Base-by-base conservation (phyloP, 2,329 filamentous ascomycete genomes). In the Monosporascus ibericus region DNA sequence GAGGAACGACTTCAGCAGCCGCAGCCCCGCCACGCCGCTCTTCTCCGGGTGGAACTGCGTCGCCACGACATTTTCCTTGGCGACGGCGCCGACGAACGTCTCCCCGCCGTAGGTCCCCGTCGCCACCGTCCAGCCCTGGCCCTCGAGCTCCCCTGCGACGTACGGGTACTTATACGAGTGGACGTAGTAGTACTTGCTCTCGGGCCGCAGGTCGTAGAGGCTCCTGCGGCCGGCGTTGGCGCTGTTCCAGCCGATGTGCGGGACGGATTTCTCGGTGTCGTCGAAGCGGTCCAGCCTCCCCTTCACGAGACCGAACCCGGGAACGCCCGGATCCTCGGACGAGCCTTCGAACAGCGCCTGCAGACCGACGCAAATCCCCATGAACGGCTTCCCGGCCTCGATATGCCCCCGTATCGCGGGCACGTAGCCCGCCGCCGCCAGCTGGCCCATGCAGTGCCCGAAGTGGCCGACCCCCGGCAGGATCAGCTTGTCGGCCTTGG, bases 21-120 rank as follows among this genome's bases (percentile, higher is more conserved):
- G 80, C 55, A 97, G 74, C 11, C 94, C 94, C 3, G 94, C 92
- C 18, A 87, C 85, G 50, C 94, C 94, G 65, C 90, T 95, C 78
- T 99, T 99, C 67, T 99, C 94, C 0, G 94, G 94, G 73, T 99
- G 94, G 70, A 99, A 99, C 65, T 99, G 94, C 3, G 94, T 96
- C 3, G 87, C 92, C 53, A 96, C 84, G 22, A 97, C 74, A 68
- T 96, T 96, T 20, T 84, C 87, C 63, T 84, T 88, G 34, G 90
- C 89, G 40, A 99, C 80, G 18, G 92, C 94, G 47, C 94, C 94
- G 11, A 97, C 84, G 66, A 99, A 99, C 38, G 87, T 87, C 73
- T 99, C 91, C 15, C 81, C 75, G 34, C 92, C 92, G 69, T 99
- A 99, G 17, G 81, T 85, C 18, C 86, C 92, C 3, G 89, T 95